phyloP scores from a whole-genome alignment of 2,329 filamentous ascomycete species.

The Neobulgaria alba region DNA sequence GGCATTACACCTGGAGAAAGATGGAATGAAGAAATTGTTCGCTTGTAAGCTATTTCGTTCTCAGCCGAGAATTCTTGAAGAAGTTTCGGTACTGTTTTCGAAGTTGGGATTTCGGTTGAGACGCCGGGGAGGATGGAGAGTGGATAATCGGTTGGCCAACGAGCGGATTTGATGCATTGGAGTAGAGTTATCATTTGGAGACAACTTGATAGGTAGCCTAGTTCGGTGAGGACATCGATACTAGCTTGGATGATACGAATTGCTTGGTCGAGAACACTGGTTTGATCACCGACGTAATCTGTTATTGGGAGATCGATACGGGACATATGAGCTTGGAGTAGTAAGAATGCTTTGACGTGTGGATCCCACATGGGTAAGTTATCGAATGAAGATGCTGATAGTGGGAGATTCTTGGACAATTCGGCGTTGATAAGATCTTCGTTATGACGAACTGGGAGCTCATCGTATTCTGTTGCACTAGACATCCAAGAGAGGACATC shows the following conservation, averaged over 20 bases:
- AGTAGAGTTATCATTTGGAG: constrained; percentile 76
- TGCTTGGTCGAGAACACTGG: constrained; percentile 82
- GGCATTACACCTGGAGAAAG: constrained; percentile 32
- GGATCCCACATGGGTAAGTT: constrained; percentile 95
- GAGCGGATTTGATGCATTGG: constrained; percentile 84
- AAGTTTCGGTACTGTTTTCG: constrained; percentile 25
- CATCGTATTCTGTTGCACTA: constrained; percentile 89
- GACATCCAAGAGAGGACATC: constrained; percentile 91
- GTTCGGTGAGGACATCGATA: constrained; percentile 86
- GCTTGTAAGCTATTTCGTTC: constrained; percentile 28
- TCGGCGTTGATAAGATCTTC: constrained; percentile 96
- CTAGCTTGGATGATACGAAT: constrained; percentile 95
- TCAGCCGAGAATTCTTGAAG: constrained; percentile 27
- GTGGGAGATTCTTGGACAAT: constrained; percentile 71
- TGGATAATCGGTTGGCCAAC: constrained; percentile 79
- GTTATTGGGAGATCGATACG: constrained; percentile 87
- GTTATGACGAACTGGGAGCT: constrained; percentile 94
- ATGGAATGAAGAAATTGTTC: constrained; percentile 41
- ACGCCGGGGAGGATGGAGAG: constrained; percentile 74
- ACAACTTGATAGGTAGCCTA: constrained; percentile 72
- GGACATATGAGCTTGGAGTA: constrained; percentile 92
- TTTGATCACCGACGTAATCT: constrained; percentile 94
- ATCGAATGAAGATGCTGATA: constrained; percentile 35
- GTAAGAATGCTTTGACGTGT: constrained; percentile 89
- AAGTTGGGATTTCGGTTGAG: constrained; percentile 23